Conservation (phyloP, 2,329 filamentous ascomycete species). For the Ustulina deusta region DNA sequence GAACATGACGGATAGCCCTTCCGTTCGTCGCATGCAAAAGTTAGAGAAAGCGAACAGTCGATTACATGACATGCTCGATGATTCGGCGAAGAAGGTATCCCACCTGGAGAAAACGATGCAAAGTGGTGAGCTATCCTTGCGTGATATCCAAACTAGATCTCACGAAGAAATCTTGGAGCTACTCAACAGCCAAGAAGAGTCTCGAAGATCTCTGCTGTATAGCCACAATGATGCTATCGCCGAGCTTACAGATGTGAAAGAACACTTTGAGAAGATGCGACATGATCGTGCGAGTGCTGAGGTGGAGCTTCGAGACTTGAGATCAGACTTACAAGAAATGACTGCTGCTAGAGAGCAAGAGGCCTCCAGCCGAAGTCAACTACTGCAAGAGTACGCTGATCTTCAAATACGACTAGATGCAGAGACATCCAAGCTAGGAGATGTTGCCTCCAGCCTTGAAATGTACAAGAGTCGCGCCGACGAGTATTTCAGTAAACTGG, state of each 20-base stretch:
- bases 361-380: conserved; percentile 84
- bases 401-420: conserved; percentile 92
- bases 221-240: conserved; percentile 87
- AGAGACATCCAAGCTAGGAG: conserved; percentile 85
- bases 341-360: conserved; percentile 85
- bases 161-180: conserved; percentile 95
- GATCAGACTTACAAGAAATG: conserved; percentile 86
- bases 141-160: conserved; percentile 91
- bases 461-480: conserved; percentile 93
- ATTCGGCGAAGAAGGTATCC: conserved; percentile 92
- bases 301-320: conserved; percentile 86
- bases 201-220: conserved; percentile 82
- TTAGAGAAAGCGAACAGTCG: conserved; percentile 92
- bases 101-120: conserved; percentile 87
- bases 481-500: conserved; percentile 96
- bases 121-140: conserved; percentile 86
- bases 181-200: conserved; percentile 92
- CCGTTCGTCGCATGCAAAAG: conserved; percentile 84
- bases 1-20: conserved; percentile 80
- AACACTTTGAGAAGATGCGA: conserved; percentile 86
- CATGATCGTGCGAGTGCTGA: conserved; percentile 83
- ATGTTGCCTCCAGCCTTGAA: conserved; percentile 84
- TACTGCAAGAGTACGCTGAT: conserved; percentile 92
- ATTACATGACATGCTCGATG: conserved; percentile 93
- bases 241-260: conserved; percentile 88